Conservation (phyloP, 2,329 filamentous ascomycete species). For the Ophiostoma populinum region DNA sequence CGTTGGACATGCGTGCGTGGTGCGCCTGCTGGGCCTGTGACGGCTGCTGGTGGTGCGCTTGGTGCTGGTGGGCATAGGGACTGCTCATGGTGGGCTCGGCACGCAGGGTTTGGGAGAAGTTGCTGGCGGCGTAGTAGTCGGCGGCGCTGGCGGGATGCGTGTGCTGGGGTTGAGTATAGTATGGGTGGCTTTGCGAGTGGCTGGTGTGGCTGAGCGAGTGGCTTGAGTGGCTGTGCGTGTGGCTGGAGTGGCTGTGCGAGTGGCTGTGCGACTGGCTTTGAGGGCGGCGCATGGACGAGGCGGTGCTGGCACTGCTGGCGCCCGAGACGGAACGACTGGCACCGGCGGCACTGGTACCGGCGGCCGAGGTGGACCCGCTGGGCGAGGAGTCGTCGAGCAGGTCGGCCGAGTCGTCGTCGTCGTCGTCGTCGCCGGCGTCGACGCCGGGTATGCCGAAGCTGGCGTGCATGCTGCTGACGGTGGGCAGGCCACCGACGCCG, state of each 20-base stretch:
- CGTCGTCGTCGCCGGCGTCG: constrained; percentile 26
- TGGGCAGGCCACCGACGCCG: constrained; percentile 41
- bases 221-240: neutral
- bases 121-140: constrained; percentile 16
- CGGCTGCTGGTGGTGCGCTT: constrained; percentile 35
- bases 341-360: constrained; percentile 12
- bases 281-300: neutral
- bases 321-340: constrained; percentile 15
- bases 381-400: constrained; percentile 47
- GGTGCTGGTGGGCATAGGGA: constrained; percentile 37
- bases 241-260: constrained; percentile 1
- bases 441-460: no score
- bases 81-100: constrained; percentile 18
- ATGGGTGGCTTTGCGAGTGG: no score
- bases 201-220: neutral
- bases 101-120: constrained; percentile 34
- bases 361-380: constrained; percentile 18
- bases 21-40: constrained; percentile 24
- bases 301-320: constrained; percentile 13
- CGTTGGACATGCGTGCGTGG: constrained; percentile 11
- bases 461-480: no score
- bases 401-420: constrained; percentile 37
- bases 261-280: neutral
- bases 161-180: no score
- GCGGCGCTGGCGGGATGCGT: no score